These are phyloP conservation scores for Trapa incisa DNA, from an alignment of 345 rosid genomes.

Conservation along the genomic window DNA sequence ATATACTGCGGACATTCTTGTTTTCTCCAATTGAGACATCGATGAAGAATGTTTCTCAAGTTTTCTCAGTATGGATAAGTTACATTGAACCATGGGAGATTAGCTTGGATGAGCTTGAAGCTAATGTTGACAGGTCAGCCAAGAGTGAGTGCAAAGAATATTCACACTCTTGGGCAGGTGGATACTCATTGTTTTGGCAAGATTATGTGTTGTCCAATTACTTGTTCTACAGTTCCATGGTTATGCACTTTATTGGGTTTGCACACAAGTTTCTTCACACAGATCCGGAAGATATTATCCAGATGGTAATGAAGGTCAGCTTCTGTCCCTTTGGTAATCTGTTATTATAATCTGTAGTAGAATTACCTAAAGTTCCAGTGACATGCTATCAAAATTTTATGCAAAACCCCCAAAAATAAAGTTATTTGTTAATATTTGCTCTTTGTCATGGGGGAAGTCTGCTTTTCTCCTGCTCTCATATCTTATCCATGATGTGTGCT, in stretches of 20 bases:
- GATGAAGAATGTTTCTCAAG: slow-evolving; percentile 71
- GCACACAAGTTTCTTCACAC: slow-evolving; percentile 92
- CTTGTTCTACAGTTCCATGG: slow-evolving; percentile 74
- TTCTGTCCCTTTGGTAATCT: slow-evolving; percentile 4
- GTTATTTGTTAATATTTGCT: no score
- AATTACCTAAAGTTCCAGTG: not conserved
- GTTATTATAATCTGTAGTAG: not conserved
- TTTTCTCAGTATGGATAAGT: slow-evolving; percentile 65
- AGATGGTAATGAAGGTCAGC: slow-evolving; percentile 83
- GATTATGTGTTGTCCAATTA: slow-evolving; percentile 72
- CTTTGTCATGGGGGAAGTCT: no score
- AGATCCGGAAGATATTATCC: slow-evolving; percentile 60
- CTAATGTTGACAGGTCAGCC: slow-evolving; percentile 23
- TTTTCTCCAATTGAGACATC: slow-evolving; percentile 65
- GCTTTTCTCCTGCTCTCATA: no score
- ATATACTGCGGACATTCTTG: slow-evolving; percentile 64
- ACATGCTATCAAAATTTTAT: not conserved
- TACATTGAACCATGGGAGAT: slow-evolving; percentile 77
- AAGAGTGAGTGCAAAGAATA: slow-evolving; percentile 32
- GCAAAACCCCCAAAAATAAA: not conserved
- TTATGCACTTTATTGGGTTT: slow-evolving; percentile 90
- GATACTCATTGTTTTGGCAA: slow-evolving; percentile 55
- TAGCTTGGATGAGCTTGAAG: slow-evolving; percentile 52
- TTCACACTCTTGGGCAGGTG: slow-evolving; percentile 18
- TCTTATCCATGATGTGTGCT: not conserved